Conservation (phyloP, 108 stramenopile genomes). For the Seminavis robusta region DNA sequence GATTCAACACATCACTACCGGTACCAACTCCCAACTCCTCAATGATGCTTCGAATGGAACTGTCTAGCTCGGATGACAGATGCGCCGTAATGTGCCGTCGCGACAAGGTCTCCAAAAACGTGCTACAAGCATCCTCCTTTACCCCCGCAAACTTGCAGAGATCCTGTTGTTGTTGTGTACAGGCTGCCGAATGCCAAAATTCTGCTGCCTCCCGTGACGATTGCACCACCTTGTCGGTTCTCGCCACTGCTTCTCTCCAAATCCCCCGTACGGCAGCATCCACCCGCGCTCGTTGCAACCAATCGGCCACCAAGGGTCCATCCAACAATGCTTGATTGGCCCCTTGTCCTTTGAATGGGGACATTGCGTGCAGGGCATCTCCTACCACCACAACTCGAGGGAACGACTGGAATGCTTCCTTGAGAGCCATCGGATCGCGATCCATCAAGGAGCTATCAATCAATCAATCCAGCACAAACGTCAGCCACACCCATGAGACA, state of each 20-base stretch:
- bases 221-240: constrained; percentile 62
- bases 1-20: background rate
- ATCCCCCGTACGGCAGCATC: constrained; percentile 62
- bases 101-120: constrained; percentile 37
- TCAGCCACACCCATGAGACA: background rate
- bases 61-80: constrained; percentile 39
- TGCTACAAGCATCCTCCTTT: constrained; percentile 12
- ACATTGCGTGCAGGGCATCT: constrained; percentile 89
- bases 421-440: constrained; percentile 62
- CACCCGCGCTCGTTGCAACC: constrained; percentile 46
- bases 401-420: constrained; percentile 19
- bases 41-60: constrained; percentile 31
- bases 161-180: constrained; percentile 7
- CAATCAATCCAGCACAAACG: background rate
- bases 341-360: constrained; percentile 93
- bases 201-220: constrained; percentile 72
- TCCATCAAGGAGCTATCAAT: constrained; percentile 64
- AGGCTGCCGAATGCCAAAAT: constrained; percentile 42
- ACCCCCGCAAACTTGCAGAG: constrained; percentile 55
- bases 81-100: constrained; percentile 42
- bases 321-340: constrained; percentile 90
- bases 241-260: constrained; percentile 63
- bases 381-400: constrained; percentile 72
- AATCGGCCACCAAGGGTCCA: constrained; percentile 69
- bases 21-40: constrained; percentile 29